Evolutionary conservation across 2,329 filamentous ascomycete species (phyloP).

Genomic region (Cercospora sp.): DNA sequence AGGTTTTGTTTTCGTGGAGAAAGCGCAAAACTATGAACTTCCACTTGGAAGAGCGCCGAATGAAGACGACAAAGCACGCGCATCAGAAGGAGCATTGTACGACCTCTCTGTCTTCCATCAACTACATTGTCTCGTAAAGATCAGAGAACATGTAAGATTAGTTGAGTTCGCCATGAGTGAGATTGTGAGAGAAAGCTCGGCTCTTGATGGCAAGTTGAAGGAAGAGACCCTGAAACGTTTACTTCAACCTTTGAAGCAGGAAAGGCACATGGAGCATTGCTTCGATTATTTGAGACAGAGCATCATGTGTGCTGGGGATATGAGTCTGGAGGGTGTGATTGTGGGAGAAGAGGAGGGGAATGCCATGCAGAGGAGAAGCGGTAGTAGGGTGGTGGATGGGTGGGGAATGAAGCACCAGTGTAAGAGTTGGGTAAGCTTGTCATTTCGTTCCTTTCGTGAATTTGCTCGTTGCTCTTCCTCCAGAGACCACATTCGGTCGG

Average conservation of each 20-base stretch:
- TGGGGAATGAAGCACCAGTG: slow-evolving; percentile 39
- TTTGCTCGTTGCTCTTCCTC: neutral
- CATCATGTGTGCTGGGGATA: slow-evolving; percentile 34
- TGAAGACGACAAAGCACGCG: neutral
- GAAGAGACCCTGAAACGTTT: neutral
- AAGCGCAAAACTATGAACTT: slow-evolving; percentile 29
- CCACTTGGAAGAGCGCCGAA: slow-evolving; percentile 33
- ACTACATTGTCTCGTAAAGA: slow-evolving; percentile 39
- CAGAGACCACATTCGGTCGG: no score
- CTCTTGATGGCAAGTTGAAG: neutral
- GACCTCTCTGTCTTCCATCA: slow-evolving; percentile 41
- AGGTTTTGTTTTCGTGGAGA: slow-evolving; percentile 38
- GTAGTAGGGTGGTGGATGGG: slow-evolving; percentile 38
- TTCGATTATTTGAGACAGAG: slow-evolving; percentile 38
- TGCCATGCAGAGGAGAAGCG: slow-evolving; percentile 31
- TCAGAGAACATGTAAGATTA: slow-evolving; percentile 64
- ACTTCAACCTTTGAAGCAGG: slow-evolving; percentile 21
- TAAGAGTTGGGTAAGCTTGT: slow-evolving; percentile 29
- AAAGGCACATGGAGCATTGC: slow-evolving; percentile 35
- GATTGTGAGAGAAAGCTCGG: neutral
- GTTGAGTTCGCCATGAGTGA: slow-evolving; percentile 19
- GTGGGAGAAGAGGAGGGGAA: neutral
- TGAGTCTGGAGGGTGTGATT: slow-evolving; percentile 32
- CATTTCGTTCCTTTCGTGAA: neutral
- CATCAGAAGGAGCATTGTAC: slow-evolving; percentile 33